Base-by-base conservation (phyloP, 192 early-diverging fungal genomes). In the Coemansia sp. region DNA sequence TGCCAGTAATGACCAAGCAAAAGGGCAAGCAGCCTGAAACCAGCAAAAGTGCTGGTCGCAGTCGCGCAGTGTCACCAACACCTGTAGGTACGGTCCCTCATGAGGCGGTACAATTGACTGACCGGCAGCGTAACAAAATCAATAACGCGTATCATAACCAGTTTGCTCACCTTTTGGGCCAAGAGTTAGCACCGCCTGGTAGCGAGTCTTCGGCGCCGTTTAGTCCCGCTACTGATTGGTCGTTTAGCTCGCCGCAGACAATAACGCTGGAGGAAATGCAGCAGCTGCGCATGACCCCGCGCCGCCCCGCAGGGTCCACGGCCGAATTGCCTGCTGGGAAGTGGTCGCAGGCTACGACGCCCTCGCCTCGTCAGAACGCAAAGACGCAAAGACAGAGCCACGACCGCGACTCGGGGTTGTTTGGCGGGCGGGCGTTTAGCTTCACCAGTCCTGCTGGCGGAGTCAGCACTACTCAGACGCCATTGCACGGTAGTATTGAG, bases 221-320 rank as follows among this genome's bases (percentile, higher is more conserved):
- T 0, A 77, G 80, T 42, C 61, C 74, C 13, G 67, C 70, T 17
- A 68, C 80, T 4, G 71, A 75, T 15, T 70, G 68, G 46, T 74
- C 75, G 59, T 77, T 74, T 40, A 77, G 62, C 65, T 82, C 80
- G 61, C 80, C 80, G n/a, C 80, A 65, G 66, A 77, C 74, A 17
- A 77, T 77, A 7, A 77, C 80, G 15, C 71, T 82, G 7, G 80
- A 82, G 19, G 80, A 77, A 46, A 27, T 82, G 66, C 71, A 70
- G 69, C 72, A 45, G 38, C 56, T 75, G 40, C 75, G 80, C 38
- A 67, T 64, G 67, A 64, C 67, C 19, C 78, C 73, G 24, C 73
- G 58, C 0, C 40, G 29, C 10, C 32, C 39, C 9, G 24, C 63
- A 51, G 50, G 20, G 42, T 31, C 24, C 24, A 5, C 36, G 4